Evolutionary conservation across 495 filamentous ascomycete species (phyloP), one percentile per base, ranked within the genome.

Genomic region (Parachaetomium inaequale): DNA sequence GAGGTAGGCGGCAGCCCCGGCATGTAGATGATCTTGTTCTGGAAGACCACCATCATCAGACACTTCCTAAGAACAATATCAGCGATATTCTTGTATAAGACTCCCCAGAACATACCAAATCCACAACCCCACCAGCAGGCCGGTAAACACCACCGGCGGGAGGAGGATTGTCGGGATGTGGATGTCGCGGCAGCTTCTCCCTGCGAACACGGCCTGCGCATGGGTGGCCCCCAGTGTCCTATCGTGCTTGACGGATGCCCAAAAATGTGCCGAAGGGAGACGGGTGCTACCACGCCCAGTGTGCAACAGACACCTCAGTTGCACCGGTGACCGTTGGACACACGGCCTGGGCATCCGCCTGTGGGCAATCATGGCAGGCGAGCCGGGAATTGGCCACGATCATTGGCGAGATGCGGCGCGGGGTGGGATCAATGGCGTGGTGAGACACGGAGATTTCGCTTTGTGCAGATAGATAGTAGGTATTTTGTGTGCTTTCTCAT

Each of bases 11-110:
- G 88, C 8, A 91, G 64, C 34, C 84, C 85, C 0, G 90, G 87
- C 75, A 92, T 90, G 73, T 93, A 93, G 51, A 93, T 85, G 61
- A 94, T 90, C 62, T 90, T 90, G 68, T 93, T 90, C 72, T 92
- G 90, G 69, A 93, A 87, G 6, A 87, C 64, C 21, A 93, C 79
- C 74, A 93, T 84, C 88, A 92, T 90, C 57, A 87, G 70, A 64
- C 88, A 92, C 75, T 94, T 93, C 82, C 58, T 60, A 29, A 2
- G 7, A 7, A 11, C 5, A 21, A 0, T 21, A 32, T 60, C 36
- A 60, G 36, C 25, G 4, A 43, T 4, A 1, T 49, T 17, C 19
- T 7, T 36, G 32, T n/a, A 4, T 14, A 14, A 4, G 6, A n/a
- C 11, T 26, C 14, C 15, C 14, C 3, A 40, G 4, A 11, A 53